Base-by-base conservation (phyloP, 225 moss, liverwort and hornwort species). In the Rhytidiadelphus loreus region DNA sequence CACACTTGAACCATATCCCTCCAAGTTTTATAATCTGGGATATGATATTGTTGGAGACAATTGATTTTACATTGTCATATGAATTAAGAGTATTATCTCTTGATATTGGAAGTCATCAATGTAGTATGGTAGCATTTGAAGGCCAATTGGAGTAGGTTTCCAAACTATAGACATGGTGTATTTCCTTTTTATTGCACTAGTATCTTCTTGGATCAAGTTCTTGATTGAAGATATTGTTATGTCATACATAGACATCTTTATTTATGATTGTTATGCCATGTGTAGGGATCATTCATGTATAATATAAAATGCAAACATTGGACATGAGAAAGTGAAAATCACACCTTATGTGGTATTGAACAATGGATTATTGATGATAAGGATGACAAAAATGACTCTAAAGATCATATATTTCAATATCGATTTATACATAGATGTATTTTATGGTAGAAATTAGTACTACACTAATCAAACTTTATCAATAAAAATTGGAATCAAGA, bases 331-430 rank as follows among this genome's bases (percentile, higher is more conserved):
- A 29, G 2, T 18, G 2, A 2, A 46, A 73, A 46, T 73, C 30
- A 6, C 2, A 16, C 19, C 18, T 46, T 73, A 11, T 30, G 11
- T 18, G 6, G 11, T 30, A 73, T 73, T 30, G 46, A 73, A 46
- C 30, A 46, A 26, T 70, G 8, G 8, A 26, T 41, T 15, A 4
- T 70, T 41, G 41, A 41, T 71, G 43, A 9, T 43, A 2, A 26
- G 43, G 43, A 16, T 26, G 16, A 8, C 4, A 8, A 25, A 16
- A 15, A 15, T n/a, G 6, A 2, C 4, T 0, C 6, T 0, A 39
- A 22, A 39, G 7, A 7, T n/a, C 12, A 39, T 68, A 0, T 68
- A 23, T 7, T 6, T n/a, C 39, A 23, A 12, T 39, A 23, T 12
- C 13, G 2, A 68, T 68, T 23, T 12, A n/a, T 13, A 1, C 0